phyloP scores from a whole-genome alignment of 192 early-diverging fungal species.

The Pecoramyces ruminantium region DNA sequence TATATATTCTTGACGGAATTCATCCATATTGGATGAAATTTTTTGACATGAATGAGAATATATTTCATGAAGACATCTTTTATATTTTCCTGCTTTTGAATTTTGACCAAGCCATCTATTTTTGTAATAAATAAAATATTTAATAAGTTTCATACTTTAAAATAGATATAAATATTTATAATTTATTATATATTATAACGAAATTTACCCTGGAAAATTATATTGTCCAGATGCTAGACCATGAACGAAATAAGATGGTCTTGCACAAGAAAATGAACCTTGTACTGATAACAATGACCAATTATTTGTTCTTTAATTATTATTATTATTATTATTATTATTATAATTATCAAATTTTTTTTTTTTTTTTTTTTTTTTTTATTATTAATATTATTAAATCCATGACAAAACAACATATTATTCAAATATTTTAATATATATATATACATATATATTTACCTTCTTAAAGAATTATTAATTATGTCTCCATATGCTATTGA shows the following conservation, averaged over 20 bases:
- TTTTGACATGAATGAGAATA: constrained; percentile 71
- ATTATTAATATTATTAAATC: too few species aligned
- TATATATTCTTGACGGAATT: constrained; percentile 72
- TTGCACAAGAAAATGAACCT: constrained; percentile 62
- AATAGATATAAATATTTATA: too few species aligned
- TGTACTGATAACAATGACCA: constrained; percentile 87
- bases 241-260: constrained; percentile 65
- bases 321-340: too few species aligned
- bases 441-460: constrained; percentile 20
- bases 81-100: constrained; percentile 56
- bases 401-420: too few species aligned
- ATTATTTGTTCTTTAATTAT: constrained; percentile 47
- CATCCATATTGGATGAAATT: constrained; percentile 65
- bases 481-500: constrained; percentile 68
- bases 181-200: too few species aligned
- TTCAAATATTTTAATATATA: too few species aligned
- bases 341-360: too few species aligned
- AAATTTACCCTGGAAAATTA: constrained; percentile 17
- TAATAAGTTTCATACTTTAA: too few species aligned
- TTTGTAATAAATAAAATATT: too few species aligned
- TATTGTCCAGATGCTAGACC: constrained; percentile 24
- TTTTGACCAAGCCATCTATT: constrained; percentile 84
- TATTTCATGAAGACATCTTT: constrained; percentile 59
- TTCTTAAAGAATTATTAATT: constrained; percentile 52
- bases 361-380: too few species aligned